Evolutionary conservation across 257 asterid genomes (phyloP).

Genomic region (Nicotiana attenuata): DNA sequence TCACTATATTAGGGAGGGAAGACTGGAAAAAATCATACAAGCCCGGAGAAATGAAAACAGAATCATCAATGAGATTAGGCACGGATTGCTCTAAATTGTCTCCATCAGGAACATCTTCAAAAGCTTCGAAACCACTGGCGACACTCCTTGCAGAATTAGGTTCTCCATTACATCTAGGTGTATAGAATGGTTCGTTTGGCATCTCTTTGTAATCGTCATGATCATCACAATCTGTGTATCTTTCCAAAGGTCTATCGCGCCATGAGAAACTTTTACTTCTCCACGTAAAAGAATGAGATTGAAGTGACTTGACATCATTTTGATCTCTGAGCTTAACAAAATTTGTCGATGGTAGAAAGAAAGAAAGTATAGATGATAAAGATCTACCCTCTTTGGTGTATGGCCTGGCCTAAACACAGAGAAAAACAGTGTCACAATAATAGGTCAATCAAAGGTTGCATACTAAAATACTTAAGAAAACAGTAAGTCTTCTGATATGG

Average conservation of each 20-base stretch:
- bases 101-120: slow-evolving; percentile 59
- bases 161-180: slow-evolving; percentile 17
- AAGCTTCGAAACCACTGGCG: slow-evolving; percentile 44
- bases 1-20: slow-evolving; percentile 87
- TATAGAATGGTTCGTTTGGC: slow-evolving; percentile 12
- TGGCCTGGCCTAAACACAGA: slow-evolving; percentile 56
- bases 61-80: slow-evolving; percentile 56
- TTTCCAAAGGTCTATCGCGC: slow-evolving; percentile 66
- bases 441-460: neutral
- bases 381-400: slow-evolving; percentile 53
- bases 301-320: slow-evolving; percentile 32
- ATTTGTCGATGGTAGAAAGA: slow-evolving; percentile 48
- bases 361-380: slow-evolving; percentile 45
- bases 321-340: slow-evolving; percentile 44
- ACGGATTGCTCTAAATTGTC: slow-evolving; percentile 31
- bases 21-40: slow-evolving; percentile 69
- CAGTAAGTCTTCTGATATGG: neutral
- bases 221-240: slow-evolving; percentile 26
- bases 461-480: neutral
- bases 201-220: slow-evolving; percentile 21
- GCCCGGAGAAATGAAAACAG: slow-evolving; percentile 55
- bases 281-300: slow-evolving; percentile 62
- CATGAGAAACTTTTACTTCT: slow-evolving; percentile 58
- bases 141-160: slow-evolving; percentile 62
- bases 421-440: slow-evolving; percentile 29